Evolutionary conservation across 352 stramenopile species (phyloP), one percentile per base, ranked within the genome.

Genomic region (Phytophthora pluvialis): DNA sequence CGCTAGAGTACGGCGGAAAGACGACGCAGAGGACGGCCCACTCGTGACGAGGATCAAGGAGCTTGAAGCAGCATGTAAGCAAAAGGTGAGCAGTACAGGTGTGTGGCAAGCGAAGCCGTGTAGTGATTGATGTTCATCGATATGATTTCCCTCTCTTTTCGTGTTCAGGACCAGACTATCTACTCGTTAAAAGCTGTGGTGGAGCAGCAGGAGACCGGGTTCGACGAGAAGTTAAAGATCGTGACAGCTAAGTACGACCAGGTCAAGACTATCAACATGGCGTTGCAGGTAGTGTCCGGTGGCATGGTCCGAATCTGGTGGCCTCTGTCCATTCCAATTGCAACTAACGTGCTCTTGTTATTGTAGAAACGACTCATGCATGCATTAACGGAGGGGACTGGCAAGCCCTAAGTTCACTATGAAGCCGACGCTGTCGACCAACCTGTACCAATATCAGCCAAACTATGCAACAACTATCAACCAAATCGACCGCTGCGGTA

Each of bases 221-320:
- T 88, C 9, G 83, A 92, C 18, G 81, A 89, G 25, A 95, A 92
- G 46, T 53, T 90, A 15, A 88, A 86, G 64, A 64, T 89, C 29
- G 62, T 83, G 18, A 86, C 73, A 31, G 69, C 73, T 38, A 95
- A 93, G 50, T 95, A 95, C 59, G 77, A 85, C 36, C 82, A 95
- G 60, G 78, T 89, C 16, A 93, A 93, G 61, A 71, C 75, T 31
- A 91, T 95, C 54, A 95, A 92, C 57, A 62, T 93, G 53, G 78
- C 83, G 3, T 67, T 95, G 21, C 86, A 94, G 77, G 85, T 91
- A 70, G 11, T 32, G 18, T n/a, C n/a, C n/a, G n/a, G n/a, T 47
- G 25, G 40, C 28, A 53, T n/a, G 28, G 18, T 21, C n/a, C 26
- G 21, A 21, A 21, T 21, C 21, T 21, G 21, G 31, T 49, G 11